A percentile compares a stretch with the other conserved stretches of the same genome.
Conservation (phyloP, 129 eudicot genomes). For the Kitagawia praeruptora region DNA sequence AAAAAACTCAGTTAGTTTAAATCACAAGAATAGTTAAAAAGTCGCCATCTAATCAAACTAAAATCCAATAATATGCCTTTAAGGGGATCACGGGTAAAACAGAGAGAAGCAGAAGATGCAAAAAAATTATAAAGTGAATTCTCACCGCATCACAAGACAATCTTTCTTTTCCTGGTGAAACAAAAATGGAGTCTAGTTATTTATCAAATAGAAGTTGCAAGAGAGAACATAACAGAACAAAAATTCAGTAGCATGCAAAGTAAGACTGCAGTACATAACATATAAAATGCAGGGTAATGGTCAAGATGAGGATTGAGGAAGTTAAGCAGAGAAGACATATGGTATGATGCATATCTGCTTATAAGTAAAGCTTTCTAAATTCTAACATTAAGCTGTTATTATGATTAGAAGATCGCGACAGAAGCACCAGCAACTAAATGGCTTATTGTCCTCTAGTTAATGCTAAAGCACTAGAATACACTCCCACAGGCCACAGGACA, state of each 20-base stretch:
- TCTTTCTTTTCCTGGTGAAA: neutral
- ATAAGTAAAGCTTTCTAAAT: neutral
- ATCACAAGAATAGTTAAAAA: conserved; percentile 3
- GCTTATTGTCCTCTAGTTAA: neutral
- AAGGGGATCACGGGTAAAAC: neutral
- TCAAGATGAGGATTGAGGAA: neutral
- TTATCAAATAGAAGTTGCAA: neutral
- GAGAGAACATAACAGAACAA: neutral
- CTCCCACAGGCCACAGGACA: neutral
- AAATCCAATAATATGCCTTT: neutral
- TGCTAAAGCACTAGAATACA: neutral
- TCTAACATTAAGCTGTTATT: neutral
- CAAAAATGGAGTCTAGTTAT: neutral
- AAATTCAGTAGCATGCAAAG: neutral
- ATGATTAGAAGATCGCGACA: neutral
- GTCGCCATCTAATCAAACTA: neutral
- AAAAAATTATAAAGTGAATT: neutral
- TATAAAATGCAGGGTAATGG: neutral
- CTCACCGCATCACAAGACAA: neutral
- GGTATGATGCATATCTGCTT: neutral
- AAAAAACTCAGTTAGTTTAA: conserved; percentile 11
- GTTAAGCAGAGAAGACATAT: neutral
- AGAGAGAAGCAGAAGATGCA: neutral
- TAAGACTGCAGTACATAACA: neutral
- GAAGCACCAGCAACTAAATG: neutral